Evolutionary conservation across 2,329 filamentous ascomycete genomes (phyloP).

Genomic region (Alternaria sp.): DNA sequence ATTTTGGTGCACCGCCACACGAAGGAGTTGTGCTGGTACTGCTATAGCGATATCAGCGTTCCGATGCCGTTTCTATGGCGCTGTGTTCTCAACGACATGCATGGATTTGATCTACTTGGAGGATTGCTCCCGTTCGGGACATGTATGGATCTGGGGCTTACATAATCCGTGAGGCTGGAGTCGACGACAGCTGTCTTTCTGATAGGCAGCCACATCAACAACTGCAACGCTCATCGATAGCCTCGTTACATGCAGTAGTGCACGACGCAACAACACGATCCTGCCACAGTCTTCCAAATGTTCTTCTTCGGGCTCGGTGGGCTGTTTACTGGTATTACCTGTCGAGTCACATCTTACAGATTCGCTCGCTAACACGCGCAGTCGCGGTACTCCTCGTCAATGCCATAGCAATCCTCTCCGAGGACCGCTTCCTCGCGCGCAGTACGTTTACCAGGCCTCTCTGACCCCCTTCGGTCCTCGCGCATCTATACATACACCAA

Average conservation of each 20-base stretch:
- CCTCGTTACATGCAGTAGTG: not conserved
- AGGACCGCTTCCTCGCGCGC: conserved; percentile 90
- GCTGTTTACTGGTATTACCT: conserved; percentile 72
- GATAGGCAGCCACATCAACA: conserved; percentile 26
- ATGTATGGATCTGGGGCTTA: conserved; percentile 7
- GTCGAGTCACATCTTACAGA: conserved; percentile 6
- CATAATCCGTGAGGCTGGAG: conserved; percentile 13
- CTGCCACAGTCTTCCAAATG: conserved; percentile 57
- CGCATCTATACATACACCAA: not conserved
- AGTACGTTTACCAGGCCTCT: conserved; percentile 60
- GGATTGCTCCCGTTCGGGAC: not conserved
- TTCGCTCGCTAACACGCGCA: conserved; percentile 49
- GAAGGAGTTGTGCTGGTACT: not conserved
- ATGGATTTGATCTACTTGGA: not conserved
- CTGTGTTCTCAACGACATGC: not conserved
- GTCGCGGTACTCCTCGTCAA: conserved; percentile 90
- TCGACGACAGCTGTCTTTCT: conserved; percentile 35
- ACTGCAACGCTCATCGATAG: not conserved
- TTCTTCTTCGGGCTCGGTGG: conserved; percentile 75
- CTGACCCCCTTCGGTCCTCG: not conserved
- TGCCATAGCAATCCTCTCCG: conserved; percentile 90
- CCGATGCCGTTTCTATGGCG: not conserved
- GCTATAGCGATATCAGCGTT: not conserved
- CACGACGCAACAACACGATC: not conserved
- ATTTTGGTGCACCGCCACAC: not conserved